Evolutionary conservation across 208 protist genomes (phyloP).

Genomic region (Trypanosoma platydactyli): DNA sequence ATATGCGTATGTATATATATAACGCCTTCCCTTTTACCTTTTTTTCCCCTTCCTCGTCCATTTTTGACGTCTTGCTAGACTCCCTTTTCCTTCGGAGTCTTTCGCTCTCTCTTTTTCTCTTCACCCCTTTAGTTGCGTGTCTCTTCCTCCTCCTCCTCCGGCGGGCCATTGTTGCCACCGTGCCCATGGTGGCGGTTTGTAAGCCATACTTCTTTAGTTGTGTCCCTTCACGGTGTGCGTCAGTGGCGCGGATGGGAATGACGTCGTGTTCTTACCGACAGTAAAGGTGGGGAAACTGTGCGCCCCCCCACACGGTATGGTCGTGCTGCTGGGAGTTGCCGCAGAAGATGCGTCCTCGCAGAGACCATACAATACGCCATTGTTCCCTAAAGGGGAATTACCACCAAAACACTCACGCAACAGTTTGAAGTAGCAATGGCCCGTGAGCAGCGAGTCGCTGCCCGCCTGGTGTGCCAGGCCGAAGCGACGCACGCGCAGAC

Average conservation of each 20-base stretch:
- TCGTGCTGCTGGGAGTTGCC: slow-evolving; percentile 72
- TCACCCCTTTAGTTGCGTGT: slow-evolving; percentile 9
- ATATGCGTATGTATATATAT: neutral
- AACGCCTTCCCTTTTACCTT: neutral
- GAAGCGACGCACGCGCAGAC: slow-evolving; percentile 91
- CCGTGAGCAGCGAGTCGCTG: slow-evolving; percentile 97
- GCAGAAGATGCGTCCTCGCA: slow-evolving; percentile 83
- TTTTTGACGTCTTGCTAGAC: neutral
- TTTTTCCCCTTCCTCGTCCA: neutral
- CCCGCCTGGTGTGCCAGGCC: slow-evolving; percentile 96
- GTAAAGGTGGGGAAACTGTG: slow-evolving; percentile 29
- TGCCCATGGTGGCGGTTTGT: neutral
- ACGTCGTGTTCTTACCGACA: slow-evolving; percentile 21
- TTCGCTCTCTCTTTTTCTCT: slow-evolving; percentile 1
- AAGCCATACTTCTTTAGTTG: slow-evolving; percentile 6
- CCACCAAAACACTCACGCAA: slow-evolving; percentile 86
- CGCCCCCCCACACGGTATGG: slow-evolving; percentile 30
- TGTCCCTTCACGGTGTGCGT: slow-evolving; percentile 22
- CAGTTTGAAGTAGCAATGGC: slow-evolving; percentile 98
- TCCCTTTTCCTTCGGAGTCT: neutral
- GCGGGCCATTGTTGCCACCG: neutral
- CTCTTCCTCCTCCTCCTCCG: neutral
- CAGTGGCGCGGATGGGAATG: slow-evolving; percentile 22
- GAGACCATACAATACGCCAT: slow-evolving; percentile 96
- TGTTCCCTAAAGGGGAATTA: slow-evolving; percentile 77